Evolutionary conservation across 2,329 filamentous ascomycete genomes (phyloP), one percentile per base, ranked within the genome.

Genomic region (Trichoderma gracile): DNA sequence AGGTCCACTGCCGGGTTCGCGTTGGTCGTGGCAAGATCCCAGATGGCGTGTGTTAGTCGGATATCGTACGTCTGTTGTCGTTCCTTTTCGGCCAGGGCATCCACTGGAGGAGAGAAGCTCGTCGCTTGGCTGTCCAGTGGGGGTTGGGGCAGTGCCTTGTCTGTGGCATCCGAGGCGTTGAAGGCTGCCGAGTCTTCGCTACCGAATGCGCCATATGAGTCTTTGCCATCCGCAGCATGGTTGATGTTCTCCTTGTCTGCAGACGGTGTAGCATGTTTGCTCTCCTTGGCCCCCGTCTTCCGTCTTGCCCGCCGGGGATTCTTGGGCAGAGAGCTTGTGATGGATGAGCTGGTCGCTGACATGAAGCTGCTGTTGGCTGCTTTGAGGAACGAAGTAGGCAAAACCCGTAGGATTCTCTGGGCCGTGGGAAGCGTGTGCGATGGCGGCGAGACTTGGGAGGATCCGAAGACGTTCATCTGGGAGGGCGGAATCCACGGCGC

Each of bases 401-500:
- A 82, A 0, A 93, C 92, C 23, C 95, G 88, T 2, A 99, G 84
- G 67, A 99, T 93, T 57, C 92, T 88, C 74, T 99, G 95, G 1
- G 92, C 92, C 6, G 94, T 93, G 3, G 95, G 95, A 50, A 99
- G 89, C 5, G 93, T 91, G 69, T 92, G 93, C 0, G 89, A 89
- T 0, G 93, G 93, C 0, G 91, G 89, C 3, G 89, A 83, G 17
- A 88, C 88, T 71, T 92, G 88, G 17, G 91, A 88, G 1, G 86
- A 84, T 30, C 89, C 88, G 68, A 93, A 89, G 19, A 90, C 88
- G 60, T 88, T 93, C 82, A 97, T 90, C 74, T 97, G 93, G 5
- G 92, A 98, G 0, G 95, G 95, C 1, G 95, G 95, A 53, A 99
- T 98, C 95, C 93, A 97, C 0, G 95, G 95, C 0, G 95, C 94